Evolutionary conservation across 371 early-diverging fungal genomes (phyloP), one percentile per base, ranked within the genome.

Genomic region (Capillidium heterosporum): DNA sequence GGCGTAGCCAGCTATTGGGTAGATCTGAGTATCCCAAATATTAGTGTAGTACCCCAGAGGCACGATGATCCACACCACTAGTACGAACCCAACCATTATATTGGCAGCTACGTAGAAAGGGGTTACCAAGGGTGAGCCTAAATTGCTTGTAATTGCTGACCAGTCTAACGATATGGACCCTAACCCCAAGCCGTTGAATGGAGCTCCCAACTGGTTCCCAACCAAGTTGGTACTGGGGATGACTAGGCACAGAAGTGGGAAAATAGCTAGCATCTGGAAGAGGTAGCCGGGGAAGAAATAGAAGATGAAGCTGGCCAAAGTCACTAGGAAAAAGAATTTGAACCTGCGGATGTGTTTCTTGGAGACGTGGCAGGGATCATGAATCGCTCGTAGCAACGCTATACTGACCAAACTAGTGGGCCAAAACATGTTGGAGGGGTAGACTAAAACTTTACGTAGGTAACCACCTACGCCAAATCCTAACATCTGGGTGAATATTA

Each of bases 381-480:
- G 89, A 59, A 87, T 78, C 0, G 84, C 73, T 40, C 73, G 73
- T 68, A 85, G 79, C 26, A 89, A 65, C 3, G 90, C 79, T 39
- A 86, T 77, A 39, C 71, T 72, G 23, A 86, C 71, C 52, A 92
- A 65, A 44, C 71, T 78, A 1, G 67, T 52, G 17, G 90, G 90
- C 84, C 84, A 85, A 42, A 81, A 59, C 83, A 85, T 83, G 17
- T 71, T 69, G 2, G 82, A 67, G 27, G 85, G 85, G 29, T 71
- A 63, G 39, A 86, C 80, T 1, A 86, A 65, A 61, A 71, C 77
- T 35, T 69, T 64, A 43, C 82, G 73, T 42, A 69, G 65, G 26
- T 81, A 54, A 31, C 87, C 87, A 13, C 84, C 77, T 55, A 90
- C 76, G 42, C 90, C 89, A 63, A 81, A 87, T 42, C 92, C 90